Evolutionary conservation across 2,329 filamentous ascomycete species (phyloP), one percentile per base, ranked within the genome.

Genomic region (Aspergillus caelatus): DNA sequence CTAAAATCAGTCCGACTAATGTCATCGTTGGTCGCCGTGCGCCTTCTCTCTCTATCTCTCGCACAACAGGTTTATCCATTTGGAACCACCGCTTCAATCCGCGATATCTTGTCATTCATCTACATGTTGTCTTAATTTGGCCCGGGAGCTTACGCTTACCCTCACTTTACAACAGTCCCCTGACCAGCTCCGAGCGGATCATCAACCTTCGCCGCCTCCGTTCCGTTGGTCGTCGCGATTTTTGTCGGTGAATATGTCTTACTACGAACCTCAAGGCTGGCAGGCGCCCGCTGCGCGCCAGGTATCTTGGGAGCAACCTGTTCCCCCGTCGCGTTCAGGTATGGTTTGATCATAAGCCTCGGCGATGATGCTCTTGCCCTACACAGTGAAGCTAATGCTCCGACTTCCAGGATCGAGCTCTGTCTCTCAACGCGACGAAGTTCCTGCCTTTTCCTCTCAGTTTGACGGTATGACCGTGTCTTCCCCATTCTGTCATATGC

Each of bases 391-490:
- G 57, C 67, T 66, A n/a, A 69, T 58, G 32, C 34, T 19, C 34
- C 12, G 63, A 12, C 58, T 34, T 26, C 57, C 58, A 92, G 91
- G 91, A 80, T 88, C 91, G 66, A 93, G 86, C 79, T 93, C 91
- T 62, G 89, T 90, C 57, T 88, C 88, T 68, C 86, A 89, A 60
- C 87, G 88, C 72, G 91, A 94, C 69, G 92, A 96, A 65, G 85
- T 87, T 63, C 83, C 85, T 74, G 93, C 93, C 64, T 97, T 96
- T 78, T 88, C 88, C 70, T 90, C 91, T 77, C 93, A 97, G 81
- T 90, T 96, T 79, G 93, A 96, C 83, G 92, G 92, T 95, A 90
- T 78, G 90, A 62, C 48, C 19, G 28, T 32, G 28, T 4, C 16
- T 52, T 32, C 10, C 9, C 28, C 8, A 66, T 55, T 62, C 32